These are phyloP conservation scores for Fusarium sarcochroum DNA, from an alignment of 2,329 filamentous ascomycete species.

Conservation along the genomic window DNA sequence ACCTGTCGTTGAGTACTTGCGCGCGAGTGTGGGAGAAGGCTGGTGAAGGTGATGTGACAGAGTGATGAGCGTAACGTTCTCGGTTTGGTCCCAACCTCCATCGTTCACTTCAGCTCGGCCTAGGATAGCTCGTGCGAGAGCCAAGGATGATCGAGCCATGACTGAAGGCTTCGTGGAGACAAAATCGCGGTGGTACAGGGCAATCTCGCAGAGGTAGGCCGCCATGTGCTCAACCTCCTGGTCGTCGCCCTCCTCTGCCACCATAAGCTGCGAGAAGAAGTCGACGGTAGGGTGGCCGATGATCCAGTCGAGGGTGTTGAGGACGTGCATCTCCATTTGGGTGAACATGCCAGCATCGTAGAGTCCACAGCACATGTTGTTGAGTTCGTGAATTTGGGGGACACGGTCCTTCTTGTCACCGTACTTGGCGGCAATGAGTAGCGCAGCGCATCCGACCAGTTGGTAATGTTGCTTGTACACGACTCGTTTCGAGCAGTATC, in stretches of 20 bases:
- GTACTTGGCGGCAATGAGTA: conserved; percentile 98
- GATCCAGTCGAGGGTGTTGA: conserved; percentile 96
- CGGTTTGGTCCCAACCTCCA: conserved; percentile 81
- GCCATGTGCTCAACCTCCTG: conserved; percentile 95
- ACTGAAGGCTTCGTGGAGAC: conserved; percentile 92
- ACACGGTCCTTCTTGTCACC: conserved; percentile 98
- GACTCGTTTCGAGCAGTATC: conserved; percentile 97
- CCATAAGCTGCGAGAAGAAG: conserved; percentile 89
- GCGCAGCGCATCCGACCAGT: conserved; percentile 93
- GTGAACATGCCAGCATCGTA: conserved; percentile 99
- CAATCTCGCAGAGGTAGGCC: conserved; percentile 93
- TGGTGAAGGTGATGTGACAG: conserved; percentile 72
- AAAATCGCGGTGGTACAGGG: conserved; percentile 96
- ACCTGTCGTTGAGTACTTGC: conserved; percentile 71
- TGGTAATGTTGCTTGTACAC: conserved; percentile 99
- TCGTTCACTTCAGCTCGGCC: conserved; percentile 82
- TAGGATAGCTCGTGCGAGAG: conserved; percentile 88
- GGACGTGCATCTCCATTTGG: conserved; percentile 99
- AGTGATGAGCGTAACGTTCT: conserved; percentile 74
- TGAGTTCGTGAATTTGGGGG: conserved; percentile 96
- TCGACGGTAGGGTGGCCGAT: conserved; percentile 97
- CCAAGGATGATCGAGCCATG: conserved; percentile 89
- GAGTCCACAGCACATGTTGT: conserved; percentile 98
- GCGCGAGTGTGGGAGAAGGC: conserved; percentile 69
- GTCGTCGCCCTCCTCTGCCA: conserved; percentile 83